phyloP scores from a whole-genome alignment of 345 rosid genomes.

The Zanthoxylum bungeanum region DNA sequence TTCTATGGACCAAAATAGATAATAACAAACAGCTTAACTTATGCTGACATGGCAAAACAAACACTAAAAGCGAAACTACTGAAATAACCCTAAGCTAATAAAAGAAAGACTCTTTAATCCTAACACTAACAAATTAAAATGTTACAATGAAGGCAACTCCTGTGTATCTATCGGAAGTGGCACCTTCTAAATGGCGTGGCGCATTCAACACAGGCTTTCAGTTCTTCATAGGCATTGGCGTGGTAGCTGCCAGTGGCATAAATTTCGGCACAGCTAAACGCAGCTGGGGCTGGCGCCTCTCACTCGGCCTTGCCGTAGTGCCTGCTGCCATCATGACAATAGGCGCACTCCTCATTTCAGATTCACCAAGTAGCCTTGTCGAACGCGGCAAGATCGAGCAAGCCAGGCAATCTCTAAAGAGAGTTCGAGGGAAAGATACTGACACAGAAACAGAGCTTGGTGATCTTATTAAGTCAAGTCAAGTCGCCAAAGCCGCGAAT shows the following conservation, averaged over 20 bases:
- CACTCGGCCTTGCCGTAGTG: constrained; percentile 67
- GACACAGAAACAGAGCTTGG: constrained; percentile 52
- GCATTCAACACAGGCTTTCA: constrained; percentile 80
- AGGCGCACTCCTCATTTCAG: constrained; percentile 66
- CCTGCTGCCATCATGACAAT: constrained; percentile 75
- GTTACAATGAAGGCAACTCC: constrained; percentile 67
- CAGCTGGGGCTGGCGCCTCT: constrained; percentile 75
- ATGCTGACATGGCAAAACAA: no score
- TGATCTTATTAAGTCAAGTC: constrained; percentile 49
- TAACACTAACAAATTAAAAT: no score
- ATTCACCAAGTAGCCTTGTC: constrained; percentile 71
- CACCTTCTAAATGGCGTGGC: constrained; percentile 88
- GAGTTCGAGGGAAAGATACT: constrained; percentile 39
- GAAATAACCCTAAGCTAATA: no score
- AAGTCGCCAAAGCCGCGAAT: constrained; percentile 39
- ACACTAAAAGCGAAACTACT: no score
- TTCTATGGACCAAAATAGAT: no score
- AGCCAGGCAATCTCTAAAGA: constrained; percentile 49
- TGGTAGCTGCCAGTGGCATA: constrained; percentile 57
- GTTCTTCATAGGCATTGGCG: constrained; percentile 71
- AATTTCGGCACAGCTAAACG: constrained; percentile 53
- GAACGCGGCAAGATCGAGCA: constrained; percentile 56
- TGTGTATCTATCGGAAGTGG: constrained; percentile 75
- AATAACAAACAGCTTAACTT: no score
- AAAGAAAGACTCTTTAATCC: no score